phyloP scores from a whole-genome alignment of 73 alveolate genomes.

The Effrenium voratum region DNA sequence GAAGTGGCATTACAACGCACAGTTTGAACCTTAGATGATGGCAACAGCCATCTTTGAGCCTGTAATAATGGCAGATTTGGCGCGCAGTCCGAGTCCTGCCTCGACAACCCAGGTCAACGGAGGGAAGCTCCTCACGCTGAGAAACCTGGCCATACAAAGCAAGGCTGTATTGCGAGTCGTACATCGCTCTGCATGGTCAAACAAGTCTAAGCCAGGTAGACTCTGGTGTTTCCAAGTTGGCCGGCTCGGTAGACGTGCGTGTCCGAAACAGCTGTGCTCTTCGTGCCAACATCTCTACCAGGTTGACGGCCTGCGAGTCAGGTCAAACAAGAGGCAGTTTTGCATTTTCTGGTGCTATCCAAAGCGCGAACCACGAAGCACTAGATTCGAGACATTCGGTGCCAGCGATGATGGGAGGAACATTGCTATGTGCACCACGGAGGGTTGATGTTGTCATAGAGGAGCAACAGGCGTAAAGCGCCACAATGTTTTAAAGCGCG shows the following conservation, averaged over 20 bases:
- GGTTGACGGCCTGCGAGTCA: constrained; percentile 64
- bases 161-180: background rate
- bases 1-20: background rate
- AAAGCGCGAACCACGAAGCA: background rate
- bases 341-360: too few relatives aligned
- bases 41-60: background rate
- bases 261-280: constrained; percentile 90
- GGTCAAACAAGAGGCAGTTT: background rate
- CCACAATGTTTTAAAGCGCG: too few relatives aligned
- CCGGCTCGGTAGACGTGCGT: constrained; percentile 69
- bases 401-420: background rate
- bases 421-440: background rate
- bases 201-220: background rate
- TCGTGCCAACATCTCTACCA: constrained; percentile 89
- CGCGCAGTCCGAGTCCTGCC: background rate
- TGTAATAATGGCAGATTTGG: background rate
- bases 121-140: constrained; percentile 69
- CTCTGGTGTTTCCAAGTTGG: constrained; percentile 70
- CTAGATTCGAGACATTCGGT: background rate
- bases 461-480: too few relatives aligned
- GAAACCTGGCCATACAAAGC: constrained; percentile 19
- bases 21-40: background rate
- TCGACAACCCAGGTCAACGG: constrained; percentile 93
- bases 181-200: background rate
- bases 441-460: too few relatives aligned